These are phyloP conservation scores for Vanilla planifolia DNA, from an alignment of 106 monocot species.

Conservation along the genomic window DNA sequence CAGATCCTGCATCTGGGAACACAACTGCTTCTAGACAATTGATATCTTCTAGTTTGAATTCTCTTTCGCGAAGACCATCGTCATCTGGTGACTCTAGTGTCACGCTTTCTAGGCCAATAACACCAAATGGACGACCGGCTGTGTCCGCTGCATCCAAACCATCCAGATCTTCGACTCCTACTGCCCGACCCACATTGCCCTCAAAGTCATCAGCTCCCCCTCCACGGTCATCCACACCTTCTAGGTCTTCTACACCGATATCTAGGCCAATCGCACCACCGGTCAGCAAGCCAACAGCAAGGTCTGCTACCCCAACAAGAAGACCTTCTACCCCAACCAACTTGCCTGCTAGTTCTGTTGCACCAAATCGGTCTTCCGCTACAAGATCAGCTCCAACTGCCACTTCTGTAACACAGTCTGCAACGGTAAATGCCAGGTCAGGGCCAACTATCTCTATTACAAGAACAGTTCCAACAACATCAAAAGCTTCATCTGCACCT, in stretches of 20 bases:
- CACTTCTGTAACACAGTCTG: background rate
- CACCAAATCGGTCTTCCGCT: conserved; percentile 1
- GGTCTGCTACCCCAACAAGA: conserved; percentile 48
- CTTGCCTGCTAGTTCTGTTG: conserved; percentile 3
- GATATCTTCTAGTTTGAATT: conserved; percentile 29
- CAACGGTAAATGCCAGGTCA: no score
- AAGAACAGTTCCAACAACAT: conserved; percentile 9
- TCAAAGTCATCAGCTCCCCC: conserved; percentile 30
- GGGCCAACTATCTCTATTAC: conserved; percentile 10
- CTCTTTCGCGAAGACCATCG: conserved; percentile 29
- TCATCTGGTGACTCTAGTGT: conserved; percentile 44
- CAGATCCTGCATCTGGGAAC: conserved; percentile 29
- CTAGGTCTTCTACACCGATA: conserved; percentile 51
- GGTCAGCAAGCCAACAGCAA: conserved; percentile 25
- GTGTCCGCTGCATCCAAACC: conserved; percentile 27
- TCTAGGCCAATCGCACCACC: conserved; percentile 33
- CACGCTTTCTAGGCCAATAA: conserved; percentile 40
- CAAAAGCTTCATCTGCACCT: conserved; percentile 12
- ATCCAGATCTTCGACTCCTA: conserved; percentile 56
- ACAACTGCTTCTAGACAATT: conserved; percentile 24
- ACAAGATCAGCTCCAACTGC: background rate
- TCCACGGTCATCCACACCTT: conserved; percentile 46
- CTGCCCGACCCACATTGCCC: conserved; percentile 44
- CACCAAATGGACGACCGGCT: conserved; percentile 42
- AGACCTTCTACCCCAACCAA: conserved; percentile 44